Percentiles rank a stretch among this genome's conserved stretches.
phyloP scores from a whole-genome alignment of 2,329 filamentous ascomycete species.

The Nemania sp. region DNA sequence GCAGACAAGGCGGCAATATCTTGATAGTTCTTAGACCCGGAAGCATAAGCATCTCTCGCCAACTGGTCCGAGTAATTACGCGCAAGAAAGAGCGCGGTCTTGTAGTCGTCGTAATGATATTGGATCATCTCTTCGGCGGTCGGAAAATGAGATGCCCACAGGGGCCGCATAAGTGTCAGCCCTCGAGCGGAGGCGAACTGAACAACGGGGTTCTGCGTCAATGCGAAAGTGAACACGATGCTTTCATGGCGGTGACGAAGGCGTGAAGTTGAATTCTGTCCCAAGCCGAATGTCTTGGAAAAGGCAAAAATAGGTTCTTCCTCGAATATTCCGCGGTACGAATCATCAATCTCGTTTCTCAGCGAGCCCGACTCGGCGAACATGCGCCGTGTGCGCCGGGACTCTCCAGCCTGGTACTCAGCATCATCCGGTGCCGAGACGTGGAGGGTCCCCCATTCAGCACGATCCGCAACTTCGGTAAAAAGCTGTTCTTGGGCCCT shows the following conservation, averaged over 20 bases:
- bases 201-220: slow-evolving; percentile 77
- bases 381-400: slow-evolving; percentile 63
- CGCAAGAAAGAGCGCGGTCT: slow-evolving; percentile 64
- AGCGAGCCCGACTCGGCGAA: slow-evolving; percentile 72
- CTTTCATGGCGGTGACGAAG: slow-evolving; percentile 49
- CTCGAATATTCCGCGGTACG: slow-evolving; percentile 72
- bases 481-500: slow-evolving; percentile 67
- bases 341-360: slow-evolving; percentile 66
- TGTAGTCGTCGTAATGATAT: slow-evolving; percentile 78
- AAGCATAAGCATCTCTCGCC: slow-evolving; percentile 70
- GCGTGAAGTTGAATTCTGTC: slow-evolving; percentile 39
- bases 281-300: slow-evolving; percentile 63
- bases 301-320: slow-evolving; percentile 84
- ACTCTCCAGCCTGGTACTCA: slow-evolving; percentile 71
- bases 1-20: slow-evolving; percentile 79
- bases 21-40: slow-evolving; percentile 73
- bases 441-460: slow-evolving; percentile 82
- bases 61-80: slow-evolving; percentile 74
- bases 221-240: slow-evolving; percentile 73
- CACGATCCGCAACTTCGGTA: slow-evolving; percentile 72
- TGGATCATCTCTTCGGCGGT: slow-evolving; percentile 64
- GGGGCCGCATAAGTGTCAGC: slow-evolving; percentile 74
- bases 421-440: slow-evolving; percentile 72
- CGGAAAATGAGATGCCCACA: slow-evolving; percentile 78
- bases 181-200: slow-evolving; percentile 79